A percentile compares a stretch with the other conserved stretches of the same genome.
phyloP scores from a whole-genome alignment of 129 eudicot species.

The Ambrosia trifida region DNA sequence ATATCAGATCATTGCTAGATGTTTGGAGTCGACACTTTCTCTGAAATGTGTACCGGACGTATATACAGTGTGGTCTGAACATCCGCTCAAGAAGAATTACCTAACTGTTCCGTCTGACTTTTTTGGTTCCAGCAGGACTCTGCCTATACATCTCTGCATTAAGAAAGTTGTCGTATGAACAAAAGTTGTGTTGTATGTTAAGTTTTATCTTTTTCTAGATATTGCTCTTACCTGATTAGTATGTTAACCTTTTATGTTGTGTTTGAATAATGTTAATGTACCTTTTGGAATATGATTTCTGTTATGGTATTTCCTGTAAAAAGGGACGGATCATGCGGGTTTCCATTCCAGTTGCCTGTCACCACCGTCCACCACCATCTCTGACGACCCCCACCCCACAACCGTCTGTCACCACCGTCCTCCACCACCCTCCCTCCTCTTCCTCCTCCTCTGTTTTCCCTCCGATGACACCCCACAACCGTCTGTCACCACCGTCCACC shows the following conservation, averaged over 20 bases:
- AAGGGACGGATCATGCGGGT: background rate
- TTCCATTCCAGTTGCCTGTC: background rate
- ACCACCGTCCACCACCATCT: too few relatives aligned
- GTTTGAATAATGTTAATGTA: background rate
- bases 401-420: too few relatives aligned
- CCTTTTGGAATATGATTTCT: background rate
- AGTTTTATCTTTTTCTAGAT: background rate
- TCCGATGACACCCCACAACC: too few relatives aligned
- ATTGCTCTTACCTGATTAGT: constrained; percentile 8
- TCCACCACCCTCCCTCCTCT: too few relatives aligned
- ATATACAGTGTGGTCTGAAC: constrained; percentile 31
- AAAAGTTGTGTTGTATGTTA: background rate
- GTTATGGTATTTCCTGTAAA: background rate
- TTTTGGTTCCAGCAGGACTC: background rate
- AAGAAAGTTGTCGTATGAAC: constrained; percentile 23
- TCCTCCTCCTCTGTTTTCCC: too few relatives aligned
- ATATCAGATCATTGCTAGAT: constrained; percentile 45
- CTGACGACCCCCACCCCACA: too few relatives aligned
- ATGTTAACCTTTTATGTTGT: background rate
- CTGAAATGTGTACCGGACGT: constrained; percentile 40
- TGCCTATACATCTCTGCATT: constrained; percentile 32
- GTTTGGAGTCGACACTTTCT: constrained; percentile 40
- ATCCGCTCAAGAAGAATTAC: constrained; percentile 33
- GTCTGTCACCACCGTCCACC: too few relatives aligned
- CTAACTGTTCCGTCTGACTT: constrained; percentile 52